A percentile compares a stretch with the other conserved stretches of the same genome.
phyloP scores from a whole-genome alignment of 352 stramenopile species.

The Phytophthora sojae region DNA sequence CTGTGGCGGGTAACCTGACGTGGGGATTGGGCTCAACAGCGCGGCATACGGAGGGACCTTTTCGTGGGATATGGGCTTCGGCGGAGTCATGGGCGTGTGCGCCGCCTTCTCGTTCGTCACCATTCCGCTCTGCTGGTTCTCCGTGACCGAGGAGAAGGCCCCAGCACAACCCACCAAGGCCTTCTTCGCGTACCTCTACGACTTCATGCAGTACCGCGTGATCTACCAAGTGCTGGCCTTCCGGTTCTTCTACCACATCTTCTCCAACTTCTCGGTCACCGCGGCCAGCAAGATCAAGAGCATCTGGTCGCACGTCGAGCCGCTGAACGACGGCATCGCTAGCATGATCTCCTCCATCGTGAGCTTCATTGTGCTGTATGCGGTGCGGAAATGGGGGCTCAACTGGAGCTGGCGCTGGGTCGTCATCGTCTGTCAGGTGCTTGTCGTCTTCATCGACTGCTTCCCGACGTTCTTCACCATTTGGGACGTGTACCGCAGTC shows the following conservation, averaged over 20 bases:
- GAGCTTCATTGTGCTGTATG: slow-evolving; percentile 36
- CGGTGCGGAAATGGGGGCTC: slow-evolving; percentile 52
- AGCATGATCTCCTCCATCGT: slow-evolving; percentile 41
- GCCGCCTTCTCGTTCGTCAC: slow-evolving; percentile 35
- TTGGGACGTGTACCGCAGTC: slow-evolving; percentile 58
- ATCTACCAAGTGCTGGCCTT: slow-evolving; percentile 46
- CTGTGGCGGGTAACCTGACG: slow-evolving; percentile 34
- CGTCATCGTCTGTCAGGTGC: slow-evolving; percentile 43
- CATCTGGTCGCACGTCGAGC: slow-evolving; percentile 37
- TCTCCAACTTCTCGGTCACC: slow-evolving; percentile 40
- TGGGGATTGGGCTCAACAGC: slow-evolving; percentile 51
- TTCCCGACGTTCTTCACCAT: slow-evolving; percentile 57
- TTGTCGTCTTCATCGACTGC: slow-evolving; percentile 47
- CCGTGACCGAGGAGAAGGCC: slow-evolving; percentile 43
- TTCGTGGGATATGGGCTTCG: slow-evolving; percentile 48
- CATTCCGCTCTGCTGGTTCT: slow-evolving; percentile 48
- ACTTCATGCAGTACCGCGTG: slow-evolving; percentile 48
- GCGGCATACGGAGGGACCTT: slow-evolving; percentile 52
- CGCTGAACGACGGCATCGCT: slow-evolving; percentile 38
- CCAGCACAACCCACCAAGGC: slow-evolving; percentile 9
- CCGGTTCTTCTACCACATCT: slow-evolving; percentile 48
- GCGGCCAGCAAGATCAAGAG: slow-evolving; percentile 39
- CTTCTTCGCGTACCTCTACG: slow-evolving; percentile 40
- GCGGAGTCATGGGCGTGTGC: slow-evolving; percentile 47
- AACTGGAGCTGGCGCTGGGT: slow-evolving; percentile 60